These are phyloP conservation scores for Phaeosphaeriaceae sp. DNA, from an alignment of 2,329 filamentous ascomycete species.

Conservation along the genomic window DNA sequence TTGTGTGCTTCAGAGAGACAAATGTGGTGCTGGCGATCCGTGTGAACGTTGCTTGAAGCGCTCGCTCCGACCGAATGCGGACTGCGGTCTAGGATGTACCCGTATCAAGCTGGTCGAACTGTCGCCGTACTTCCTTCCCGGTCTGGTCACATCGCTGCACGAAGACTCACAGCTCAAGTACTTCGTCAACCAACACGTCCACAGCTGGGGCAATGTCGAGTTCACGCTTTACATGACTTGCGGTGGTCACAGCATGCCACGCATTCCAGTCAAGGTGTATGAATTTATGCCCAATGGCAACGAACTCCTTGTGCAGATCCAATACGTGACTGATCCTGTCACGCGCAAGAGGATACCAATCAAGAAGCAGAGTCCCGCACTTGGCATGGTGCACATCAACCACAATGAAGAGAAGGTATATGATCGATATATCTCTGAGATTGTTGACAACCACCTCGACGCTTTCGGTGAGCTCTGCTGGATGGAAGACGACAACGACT, in stretches of 20 bases:
- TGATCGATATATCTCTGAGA: slow-evolving; percentile 53
- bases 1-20: slow-evolving; percentile 57
- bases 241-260: slow-evolving; percentile 50
- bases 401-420: slow-evolving; percentile 53
- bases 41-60: slow-evolving; percentile 51
- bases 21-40: slow-evolving; percentile 50
- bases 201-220: slow-evolving; percentile 44
- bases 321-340: slow-evolving; percentile 49
- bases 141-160: slow-evolving; percentile 50
- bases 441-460: slow-evolving; percentile 50
- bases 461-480: slow-evolving; percentile 54
- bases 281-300: slow-evolving; percentile 54
- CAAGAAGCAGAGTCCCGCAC: slow-evolving; percentile 53
- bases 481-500: slow-evolving; percentile 54
- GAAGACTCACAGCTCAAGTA: slow-evolving; percentile 52
- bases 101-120: slow-evolving; percentile 56
- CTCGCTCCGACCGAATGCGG: slow-evolving; percentile 45
- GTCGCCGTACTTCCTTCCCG: slow-evolving; percentile 53
- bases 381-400: slow-evolving; percentile 55
- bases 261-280: slow-evolving; percentile 54
- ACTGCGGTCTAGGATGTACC: slow-evolving; percentile 53
- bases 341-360: slow-evolving; percentile 41
- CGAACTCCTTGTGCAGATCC: slow-evolving; percentile 51
- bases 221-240: slow-evolving; percentile 54
- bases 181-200: slow-evolving; percentile 48